Conservation (phyloP, 176 grass and related monocot genomes). For the Eleusine coracana region DNA sequence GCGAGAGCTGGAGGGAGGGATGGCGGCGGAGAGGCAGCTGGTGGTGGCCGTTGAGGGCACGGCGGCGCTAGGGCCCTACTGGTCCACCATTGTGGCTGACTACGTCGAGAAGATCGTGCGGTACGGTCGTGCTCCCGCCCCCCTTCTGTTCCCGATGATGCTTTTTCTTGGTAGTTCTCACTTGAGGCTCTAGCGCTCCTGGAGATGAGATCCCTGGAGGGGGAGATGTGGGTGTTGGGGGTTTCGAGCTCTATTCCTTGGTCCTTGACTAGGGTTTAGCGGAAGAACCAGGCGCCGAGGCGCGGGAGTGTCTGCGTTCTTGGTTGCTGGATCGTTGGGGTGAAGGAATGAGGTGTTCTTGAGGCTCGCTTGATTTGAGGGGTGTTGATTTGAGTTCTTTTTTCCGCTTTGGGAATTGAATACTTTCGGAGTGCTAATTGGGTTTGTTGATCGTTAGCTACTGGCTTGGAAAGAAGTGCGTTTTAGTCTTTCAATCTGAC, state of each 20-base stretch:
- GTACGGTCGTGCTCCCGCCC: constrained; percentile 30
- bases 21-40: constrained; percentile 63
- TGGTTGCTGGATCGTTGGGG: background rate
- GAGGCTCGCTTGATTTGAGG: background rate
- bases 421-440: background rate
- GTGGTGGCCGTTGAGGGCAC: constrained; percentile 87
- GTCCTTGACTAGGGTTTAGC: constrained; percentile 6
- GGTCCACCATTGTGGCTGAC: constrained; percentile 62
- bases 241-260: background rate
- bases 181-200: background rate
- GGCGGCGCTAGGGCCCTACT: constrained; percentile 77
- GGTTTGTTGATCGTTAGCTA: background rate
- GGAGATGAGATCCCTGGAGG: background rate
- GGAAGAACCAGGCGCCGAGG: background rate
- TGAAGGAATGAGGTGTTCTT: background rate
- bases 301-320: background rate
- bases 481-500: background rate
- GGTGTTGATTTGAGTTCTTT: background rate
- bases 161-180: background rate
- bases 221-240: background rate
- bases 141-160: background rate
- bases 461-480: background rate
- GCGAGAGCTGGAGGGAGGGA: background rate
- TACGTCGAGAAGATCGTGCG: constrained; percentile 95
- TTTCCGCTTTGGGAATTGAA: background rate